Percentiles rank a stretch among this genome's conserved stretches.
phyloP scores from a whole-genome alignment of 176 grass and related monocot genomes.

The Bolboschoenus planiculmis region DNA sequence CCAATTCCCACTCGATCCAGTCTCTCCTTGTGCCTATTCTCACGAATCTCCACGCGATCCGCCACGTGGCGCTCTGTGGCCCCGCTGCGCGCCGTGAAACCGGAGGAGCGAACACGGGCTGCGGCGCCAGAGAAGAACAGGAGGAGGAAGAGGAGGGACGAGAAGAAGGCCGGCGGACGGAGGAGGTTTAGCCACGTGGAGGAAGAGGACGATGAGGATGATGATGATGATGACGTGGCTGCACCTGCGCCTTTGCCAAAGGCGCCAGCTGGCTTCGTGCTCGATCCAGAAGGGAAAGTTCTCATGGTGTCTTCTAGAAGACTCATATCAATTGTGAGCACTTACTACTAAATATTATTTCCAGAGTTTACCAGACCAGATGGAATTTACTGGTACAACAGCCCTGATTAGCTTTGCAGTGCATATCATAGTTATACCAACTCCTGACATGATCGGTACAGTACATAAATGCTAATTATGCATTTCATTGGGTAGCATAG shows the following conservation, averaged over 20 bases:
- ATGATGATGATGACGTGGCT: conserved; percentile 9
- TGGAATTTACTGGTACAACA: neutral
- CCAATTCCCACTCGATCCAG: neutral
- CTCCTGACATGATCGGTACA: neutral
- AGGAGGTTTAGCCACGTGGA: conserved; percentile 23
- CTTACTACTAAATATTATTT: too few relatives aligned
- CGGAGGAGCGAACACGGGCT: neutral
- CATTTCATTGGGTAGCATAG: neutral
- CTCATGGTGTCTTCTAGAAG: conserved; percentile 65
- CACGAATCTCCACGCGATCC: neutral
- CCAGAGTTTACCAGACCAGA: neutral
- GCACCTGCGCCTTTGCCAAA: conserved; percentile 58
- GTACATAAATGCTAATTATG: neutral
- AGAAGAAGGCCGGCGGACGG: conserved; percentile 22
- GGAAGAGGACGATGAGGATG: conserved; percentile 1
- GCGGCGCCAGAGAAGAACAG: neutral
- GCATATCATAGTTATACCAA: neutral
- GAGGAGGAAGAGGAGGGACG: conserved; percentile 4
- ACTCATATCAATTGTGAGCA: conserved; percentile 60
- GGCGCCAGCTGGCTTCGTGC: conserved; percentile 72
- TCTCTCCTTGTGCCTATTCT: neutral
- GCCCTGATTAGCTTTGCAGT: neutral
- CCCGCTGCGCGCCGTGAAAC: neutral
- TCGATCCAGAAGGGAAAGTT: conserved; percentile 67
- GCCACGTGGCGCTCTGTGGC: conserved; percentile 7